Percentiles rank a stretch among this genome's conserved stretches.
These are phyloP conservation scores for Lithohypha guttulata DNA, from an alignment of 2,329 filamentous ascomycete species.

Conservation along the genomic window DNA sequence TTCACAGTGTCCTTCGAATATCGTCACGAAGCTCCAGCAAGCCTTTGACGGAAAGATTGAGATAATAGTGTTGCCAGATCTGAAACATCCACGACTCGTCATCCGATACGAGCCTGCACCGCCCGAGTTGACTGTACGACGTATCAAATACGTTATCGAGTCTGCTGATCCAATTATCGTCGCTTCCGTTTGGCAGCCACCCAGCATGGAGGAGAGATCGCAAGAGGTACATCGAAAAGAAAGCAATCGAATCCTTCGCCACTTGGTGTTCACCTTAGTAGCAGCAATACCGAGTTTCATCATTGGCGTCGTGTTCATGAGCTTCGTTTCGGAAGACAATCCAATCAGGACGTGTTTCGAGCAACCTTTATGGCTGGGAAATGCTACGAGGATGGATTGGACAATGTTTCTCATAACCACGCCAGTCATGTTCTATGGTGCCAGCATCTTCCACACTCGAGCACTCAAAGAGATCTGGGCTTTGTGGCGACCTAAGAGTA, in stretches of 20 bases:
- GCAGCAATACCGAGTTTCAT: constrained; percentile 73
- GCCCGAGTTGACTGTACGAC: constrained; percentile 62
- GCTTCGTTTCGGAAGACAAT: constrained; percentile 54
- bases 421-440: constrained; percentile 75
- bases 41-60: constrained; percentile 30
- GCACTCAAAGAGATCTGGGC: constrained; percentile 67
- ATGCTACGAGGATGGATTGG: constrained; percentile 64
- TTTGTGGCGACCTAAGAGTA: constrained; percentile 67
- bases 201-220: constrained; percentile 73
- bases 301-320: constrained; percentile 87
- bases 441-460: constrained; percentile 71
- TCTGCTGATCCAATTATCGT: constrained; percentile 55
- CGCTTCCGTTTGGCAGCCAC: constrained; percentile 64
- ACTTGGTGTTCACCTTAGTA: constrained; percentile 58
- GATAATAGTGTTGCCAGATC: constrained; percentile 46
- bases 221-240: constrained; percentile 61
- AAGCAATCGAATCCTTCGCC: constrained; percentile 54
- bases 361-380: constrained; percentile 56
- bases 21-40: constrained; percentile 21
- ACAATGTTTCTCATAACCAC: constrained; percentile 72
- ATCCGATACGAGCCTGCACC: constrained; percentile 59
- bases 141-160: constrained; percentile 58
- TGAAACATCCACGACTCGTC: constrained; percentile 56
- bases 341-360: constrained; percentile 55
- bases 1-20: constrained; percentile 51